Percentiles rank a stretch among this genome's conserved stretches.
These are phyloP conservation scores for Cytospora chrysosperma DNA, from an alignment of 2,329 filamentous ascomycete species.

Conservation along the genomic window DNA sequence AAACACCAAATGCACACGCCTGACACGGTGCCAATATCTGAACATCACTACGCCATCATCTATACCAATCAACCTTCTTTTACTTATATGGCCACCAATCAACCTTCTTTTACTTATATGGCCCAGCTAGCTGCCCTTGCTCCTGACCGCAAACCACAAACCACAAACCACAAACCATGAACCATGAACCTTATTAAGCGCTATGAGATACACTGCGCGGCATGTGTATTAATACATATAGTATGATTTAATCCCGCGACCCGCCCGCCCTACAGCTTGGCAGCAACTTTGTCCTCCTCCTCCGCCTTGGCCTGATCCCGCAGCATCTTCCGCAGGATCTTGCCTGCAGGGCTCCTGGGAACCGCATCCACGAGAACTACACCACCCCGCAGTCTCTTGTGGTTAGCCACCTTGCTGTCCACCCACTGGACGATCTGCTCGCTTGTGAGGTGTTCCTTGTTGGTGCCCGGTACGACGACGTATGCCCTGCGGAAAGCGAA, in stretches of 20 bases:
- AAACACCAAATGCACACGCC: too few species aligned
- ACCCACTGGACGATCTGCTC: slow-evolving; percentile 30
- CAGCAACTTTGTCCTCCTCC: slow-evolving; percentile 18
- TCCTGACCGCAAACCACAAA: not conserved
- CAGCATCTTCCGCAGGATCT: slow-evolving; percentile 60
- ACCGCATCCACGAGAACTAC: slow-evolving; percentile 53
- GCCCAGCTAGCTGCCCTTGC: too few species aligned
- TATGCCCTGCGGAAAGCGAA: slow-evolving; percentile 24
- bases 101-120: too few species aligned
- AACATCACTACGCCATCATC: too few species aligned
- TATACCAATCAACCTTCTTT: too few species aligned
- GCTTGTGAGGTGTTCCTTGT: slow-evolving; percentile 26
- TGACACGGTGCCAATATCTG: too few species aligned
- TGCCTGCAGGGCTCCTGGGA: slow-evolving; percentile 64
- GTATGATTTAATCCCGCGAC: too few species aligned
- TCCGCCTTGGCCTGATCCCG: slow-evolving; percentile 43
- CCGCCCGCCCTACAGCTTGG: slow-evolving; percentile 27
- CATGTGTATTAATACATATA: too few species aligned
- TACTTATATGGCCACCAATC: too few species aligned
- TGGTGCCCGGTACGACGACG: slow-evolving; percentile 28
- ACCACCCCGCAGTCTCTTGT: slow-evolving; percentile 38
- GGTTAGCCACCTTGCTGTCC: slow-evolving; percentile 28
- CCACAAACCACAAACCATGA: not conserved
- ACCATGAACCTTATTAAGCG: too few species aligned
- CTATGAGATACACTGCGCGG: too few species aligned